Conservation (phyloP, 257 asterid species). For the Nemophila menziesii region DNA sequence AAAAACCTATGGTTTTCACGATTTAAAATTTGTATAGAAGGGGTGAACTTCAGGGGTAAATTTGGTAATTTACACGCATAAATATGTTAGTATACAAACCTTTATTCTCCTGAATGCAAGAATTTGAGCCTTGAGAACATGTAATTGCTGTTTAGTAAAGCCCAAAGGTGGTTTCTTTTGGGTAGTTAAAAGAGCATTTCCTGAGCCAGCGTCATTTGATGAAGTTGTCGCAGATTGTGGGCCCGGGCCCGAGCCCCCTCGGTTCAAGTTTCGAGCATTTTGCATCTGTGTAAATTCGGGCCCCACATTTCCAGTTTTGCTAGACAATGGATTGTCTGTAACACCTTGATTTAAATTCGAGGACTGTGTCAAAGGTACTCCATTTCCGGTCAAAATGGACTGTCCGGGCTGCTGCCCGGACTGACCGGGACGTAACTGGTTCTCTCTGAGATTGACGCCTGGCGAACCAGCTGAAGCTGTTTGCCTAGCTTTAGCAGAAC, state of each 20-base stretch:
- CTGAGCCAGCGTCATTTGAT: constrained; percentile 47
- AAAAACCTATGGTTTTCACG: too few species aligned
- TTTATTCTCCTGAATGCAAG: constrained; percentile 95
- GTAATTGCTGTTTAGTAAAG: constrained; percentile 88
- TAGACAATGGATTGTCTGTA: constrained; percentile 35
- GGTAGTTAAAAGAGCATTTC: constrained; percentile 38
- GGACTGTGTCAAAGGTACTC: constrained; percentile 45
- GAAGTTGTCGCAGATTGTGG: constrained; percentile 52
- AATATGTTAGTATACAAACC: constrained; percentile 39
- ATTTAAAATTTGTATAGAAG: too few species aligned
- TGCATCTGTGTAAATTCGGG: constrained; percentile 53
- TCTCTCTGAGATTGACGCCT: constrained; percentile 44
- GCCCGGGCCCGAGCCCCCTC: constrained; percentile 48
- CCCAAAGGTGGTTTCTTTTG: constrained; percentile 46
- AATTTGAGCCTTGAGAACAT: constrained; percentile 95
- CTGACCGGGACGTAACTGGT: constrained; percentile 67
- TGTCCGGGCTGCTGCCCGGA: too few species aligned
- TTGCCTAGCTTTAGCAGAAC: constrained; percentile 71
- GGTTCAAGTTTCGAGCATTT: constrained; percentile 41
- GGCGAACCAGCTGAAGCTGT: constrained; percentile 47
- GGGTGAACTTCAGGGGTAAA: too few species aligned
- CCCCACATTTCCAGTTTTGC: constrained; percentile 33
- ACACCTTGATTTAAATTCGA: constrained; percentile 57
- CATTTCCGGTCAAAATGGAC: constrained; percentile 43
- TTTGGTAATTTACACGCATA: too few species aligned